Conservation (phyloP, 768 basidiomycete genomes). For the Leccinellum luteum region DNA sequence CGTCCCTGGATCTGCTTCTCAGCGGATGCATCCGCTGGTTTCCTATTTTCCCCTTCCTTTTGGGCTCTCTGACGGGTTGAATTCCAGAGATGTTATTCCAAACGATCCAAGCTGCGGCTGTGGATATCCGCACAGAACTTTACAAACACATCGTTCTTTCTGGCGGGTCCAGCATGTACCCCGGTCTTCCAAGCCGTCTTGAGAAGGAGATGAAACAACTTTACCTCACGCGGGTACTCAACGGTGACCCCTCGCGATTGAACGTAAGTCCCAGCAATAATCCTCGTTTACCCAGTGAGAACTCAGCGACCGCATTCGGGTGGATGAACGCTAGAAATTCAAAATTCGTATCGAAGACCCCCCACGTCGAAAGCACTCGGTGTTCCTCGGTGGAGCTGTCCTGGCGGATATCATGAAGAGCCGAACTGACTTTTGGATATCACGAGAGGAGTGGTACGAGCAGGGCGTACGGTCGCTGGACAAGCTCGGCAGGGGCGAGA, state of each 20-base stretch:
- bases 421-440: constrained; percentile 93
- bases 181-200: constrained; percentile 91
- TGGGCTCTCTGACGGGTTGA: background rate
- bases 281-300: background rate
- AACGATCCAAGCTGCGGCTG: constrained; percentile 88
- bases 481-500: constrained; percentile 77
- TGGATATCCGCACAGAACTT: constrained; percentile 85
- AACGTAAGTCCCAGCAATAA: constrained; percentile 57
- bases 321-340: constrained; percentile 74
- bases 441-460: constrained; percentile 93
- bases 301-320: background rate
- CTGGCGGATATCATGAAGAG: constrained; percentile 98
- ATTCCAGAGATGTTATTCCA: constrained; percentile 89
- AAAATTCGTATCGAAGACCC: constrained; percentile 99
- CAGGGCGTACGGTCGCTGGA: constrained; percentile 80
- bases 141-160: constrained; percentile 99
- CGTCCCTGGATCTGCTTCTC: constrained; percentile 15
- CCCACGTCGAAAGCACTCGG: constrained; percentile 98
- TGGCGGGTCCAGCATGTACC: constrained; percentile 98
- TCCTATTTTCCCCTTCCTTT: background rate
- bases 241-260: constrained; percentile 76
- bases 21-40: background rate
- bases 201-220: constrained; percentile 99
- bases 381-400: constrained; percentile 98
- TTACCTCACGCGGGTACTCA: constrained; percentile 88